Base-by-base conservation (phyloP, 257 asterid species). In the Echites panduratus region DNA sequence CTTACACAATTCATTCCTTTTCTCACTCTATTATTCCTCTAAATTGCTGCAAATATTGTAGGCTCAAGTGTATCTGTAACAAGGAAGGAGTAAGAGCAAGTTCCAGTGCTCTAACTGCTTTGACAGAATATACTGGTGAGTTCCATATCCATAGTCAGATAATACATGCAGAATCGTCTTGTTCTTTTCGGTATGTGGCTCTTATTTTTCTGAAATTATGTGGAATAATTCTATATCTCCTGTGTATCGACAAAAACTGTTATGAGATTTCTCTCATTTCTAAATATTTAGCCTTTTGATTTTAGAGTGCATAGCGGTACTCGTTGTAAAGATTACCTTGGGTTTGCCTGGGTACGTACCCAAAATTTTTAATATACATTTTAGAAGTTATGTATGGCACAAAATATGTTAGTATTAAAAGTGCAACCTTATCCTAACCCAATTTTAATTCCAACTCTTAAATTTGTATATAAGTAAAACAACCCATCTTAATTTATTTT, bases 41-140 rank as follows among this genome's bases (percentile, higher is more conserved):
- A 52, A 49, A 48, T 57, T 78, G 69, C 57, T 63, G 66, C 56
- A 67, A 43, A 41, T 63, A 77, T 76, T 81, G 78, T 73, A 94
- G 99, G 93, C 87, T 95, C 83, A 95, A 91, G 82, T 91, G 86
- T 76, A 92, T 95, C 84, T 95, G 99, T 71, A 90, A 83, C 74
- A 87, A 78, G 69, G 98, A 95, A 84, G 86, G 93, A 75, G 79
- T 86, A 78, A 88, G 84, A 85, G 80, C 92, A 70, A 90, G 85
- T 81, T 90, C 99, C 61, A 58, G 84, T 58, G 95, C 93, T 68
- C 93, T 95, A 41, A 74, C 97, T 73, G 92, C 95, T 63, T 87
- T 95, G 77, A 96, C 89, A 49, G 90, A 88, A 77, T 84, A 82
- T 81, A 87, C 99, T 49, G 99, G 99, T 89, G 77, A 78, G 85